Percentiles rank a stretch among this genome's conserved stretches.
Conservation (phyloP, 306 rosid species). For the Chamaecrista fasciculata region DNA sequence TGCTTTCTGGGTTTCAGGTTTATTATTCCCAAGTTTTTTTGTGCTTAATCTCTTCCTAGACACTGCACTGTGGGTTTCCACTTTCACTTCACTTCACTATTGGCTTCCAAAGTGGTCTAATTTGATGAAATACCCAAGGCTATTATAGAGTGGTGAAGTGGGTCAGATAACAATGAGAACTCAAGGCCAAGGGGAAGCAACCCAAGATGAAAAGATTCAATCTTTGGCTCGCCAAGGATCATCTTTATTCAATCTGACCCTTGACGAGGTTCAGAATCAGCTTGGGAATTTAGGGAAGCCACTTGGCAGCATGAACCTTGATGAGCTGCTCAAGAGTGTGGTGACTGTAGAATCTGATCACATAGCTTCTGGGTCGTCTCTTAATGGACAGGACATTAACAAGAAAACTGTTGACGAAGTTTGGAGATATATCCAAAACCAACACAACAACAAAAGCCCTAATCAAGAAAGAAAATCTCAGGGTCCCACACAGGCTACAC, state of each 20-base stretch:
- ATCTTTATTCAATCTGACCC: constrained; percentile 79
- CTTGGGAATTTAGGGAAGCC: constrained; percentile 94
- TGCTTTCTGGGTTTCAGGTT: not conserved
- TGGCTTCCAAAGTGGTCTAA: not conserved
- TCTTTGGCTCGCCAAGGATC: constrained; percentile 58
- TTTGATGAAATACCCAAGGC: constrained; percentile 24
- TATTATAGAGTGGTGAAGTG: constrained; percentile 33
- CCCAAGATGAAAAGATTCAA: constrained; percentile 57
- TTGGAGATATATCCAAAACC: constrained; percentile 94
- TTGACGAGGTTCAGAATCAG: constrained; percentile 95
- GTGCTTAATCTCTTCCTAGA: not conserved
- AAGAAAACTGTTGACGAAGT: constrained; percentile 98
- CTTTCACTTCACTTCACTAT: not conserved
- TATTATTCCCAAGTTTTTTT: not conserved
- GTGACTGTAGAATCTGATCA: constrained; percentile 65
- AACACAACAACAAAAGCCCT: constrained; percentile 47
- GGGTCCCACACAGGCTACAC: constrained; percentile 66
- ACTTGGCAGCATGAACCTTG: constrained; percentile 92
- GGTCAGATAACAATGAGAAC: constrained; percentile 72
- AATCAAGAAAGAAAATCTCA: constrained; percentile 46
- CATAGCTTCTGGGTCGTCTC: constrained; percentile 34
- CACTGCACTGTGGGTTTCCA: not conserved
- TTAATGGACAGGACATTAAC: constrained; percentile 72
- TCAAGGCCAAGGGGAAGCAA: constrained; percentile 70
- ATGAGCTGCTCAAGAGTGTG: constrained; percentile 86